Percentiles rank a stretch among this genome's conserved stretches.
Evolutionary conservation across 2,329 filamentous ascomycete species (phyloP).

Genomic region (Tothia fuscella): DNA sequence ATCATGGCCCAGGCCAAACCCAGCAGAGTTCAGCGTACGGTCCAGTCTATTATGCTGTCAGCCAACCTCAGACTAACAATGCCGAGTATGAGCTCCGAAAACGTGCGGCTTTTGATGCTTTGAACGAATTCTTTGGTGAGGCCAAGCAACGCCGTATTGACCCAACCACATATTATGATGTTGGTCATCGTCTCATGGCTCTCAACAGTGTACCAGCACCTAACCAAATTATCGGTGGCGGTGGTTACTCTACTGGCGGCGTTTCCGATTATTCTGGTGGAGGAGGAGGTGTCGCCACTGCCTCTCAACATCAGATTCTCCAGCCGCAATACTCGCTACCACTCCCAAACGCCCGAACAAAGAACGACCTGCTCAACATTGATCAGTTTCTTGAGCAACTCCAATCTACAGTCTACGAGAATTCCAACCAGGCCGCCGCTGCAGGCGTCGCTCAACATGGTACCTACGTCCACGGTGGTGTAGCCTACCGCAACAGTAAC

Average conservation of each 20-base stretch:
- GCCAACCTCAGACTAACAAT: slow-evolving; percentile 52
- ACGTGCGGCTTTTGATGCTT: slow-evolving; percentile 66
- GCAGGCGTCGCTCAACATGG: slow-evolving; percentile 67
- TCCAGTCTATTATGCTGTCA: slow-evolving; percentile 68
- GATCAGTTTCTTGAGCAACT: slow-evolving; percentile 93
- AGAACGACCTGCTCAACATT: slow-evolving; percentile 86
- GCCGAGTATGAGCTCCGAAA: slow-evolving; percentile 62
- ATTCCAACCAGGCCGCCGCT: slow-evolving; percentile 66
- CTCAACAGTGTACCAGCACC: slow-evolving; percentile 55
- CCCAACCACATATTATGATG: slow-evolving; percentile 76
- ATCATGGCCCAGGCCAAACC: slow-evolving; percentile 10
- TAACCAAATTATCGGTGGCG: no score
- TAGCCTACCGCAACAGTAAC: slow-evolving; percentile 44
- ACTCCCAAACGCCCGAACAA: slow-evolving; percentile 80
- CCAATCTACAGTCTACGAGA: slow-evolving; percentile 93
- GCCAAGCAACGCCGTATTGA: slow-evolving; percentile 87
- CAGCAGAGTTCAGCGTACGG: slow-evolving; percentile 46
- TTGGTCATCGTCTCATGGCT: slow-evolving; percentile 77
- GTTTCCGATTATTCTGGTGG: slow-evolving; percentile 41
- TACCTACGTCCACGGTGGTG: slow-evolving; percentile 43
- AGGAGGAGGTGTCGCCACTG: slow-evolving; percentile 37
- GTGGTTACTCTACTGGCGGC: slow-evolving; percentile 25
- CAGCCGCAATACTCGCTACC: slow-evolving; percentile 62
- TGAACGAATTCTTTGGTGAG: slow-evolving; percentile 90
- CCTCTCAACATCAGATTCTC: slow-evolving; percentile 54